Conservation (phyloP, 129 eudicot species). For the Logfia minima region DNA sequence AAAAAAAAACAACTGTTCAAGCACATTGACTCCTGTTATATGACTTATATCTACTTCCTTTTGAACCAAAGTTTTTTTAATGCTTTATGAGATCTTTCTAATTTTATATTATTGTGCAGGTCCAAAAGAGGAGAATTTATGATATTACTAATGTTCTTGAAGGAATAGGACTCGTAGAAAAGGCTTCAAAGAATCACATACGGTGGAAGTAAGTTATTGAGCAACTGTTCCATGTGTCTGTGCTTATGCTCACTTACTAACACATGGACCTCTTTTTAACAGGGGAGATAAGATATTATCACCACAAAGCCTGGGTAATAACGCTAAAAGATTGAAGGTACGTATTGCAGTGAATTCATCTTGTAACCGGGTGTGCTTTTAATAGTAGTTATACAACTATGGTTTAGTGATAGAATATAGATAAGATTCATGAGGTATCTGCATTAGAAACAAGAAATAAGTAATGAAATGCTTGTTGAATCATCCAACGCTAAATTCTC, state of each 20-base stretch:
- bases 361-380: not conserved
- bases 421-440: not conserved
- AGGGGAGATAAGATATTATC: constrained; percentile 45
- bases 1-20: not conserved
- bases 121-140: constrained; percentile 78
- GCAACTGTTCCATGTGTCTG: not conserved
- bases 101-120: constrained; percentile 40
- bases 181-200: constrained; percentile 66
- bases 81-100: not conserved
- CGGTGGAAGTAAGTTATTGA: constrained; percentile 57
- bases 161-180: constrained; percentile 77
- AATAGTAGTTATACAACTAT: no score
- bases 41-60: not conserved
- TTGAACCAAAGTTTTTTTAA: not conserved
- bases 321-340: constrained; percentile 50
- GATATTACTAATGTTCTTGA: constrained; percentile 87
- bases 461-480: not conserved
- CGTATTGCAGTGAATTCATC: not conserved
- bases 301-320: constrained; percentile 35
- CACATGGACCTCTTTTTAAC: constrained; percentile 26
- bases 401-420: not conserved
- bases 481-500: constrained; percentile 1
- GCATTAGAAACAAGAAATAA: not conserved
- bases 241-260: constrained; percentile 23
- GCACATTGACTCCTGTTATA: not conserved